These are phyloP conservation scores for Endoconidiophora polonica DNA, from an alignment of 2,329 filamentous ascomycete genomes.

Conservation along the genomic window DNA sequence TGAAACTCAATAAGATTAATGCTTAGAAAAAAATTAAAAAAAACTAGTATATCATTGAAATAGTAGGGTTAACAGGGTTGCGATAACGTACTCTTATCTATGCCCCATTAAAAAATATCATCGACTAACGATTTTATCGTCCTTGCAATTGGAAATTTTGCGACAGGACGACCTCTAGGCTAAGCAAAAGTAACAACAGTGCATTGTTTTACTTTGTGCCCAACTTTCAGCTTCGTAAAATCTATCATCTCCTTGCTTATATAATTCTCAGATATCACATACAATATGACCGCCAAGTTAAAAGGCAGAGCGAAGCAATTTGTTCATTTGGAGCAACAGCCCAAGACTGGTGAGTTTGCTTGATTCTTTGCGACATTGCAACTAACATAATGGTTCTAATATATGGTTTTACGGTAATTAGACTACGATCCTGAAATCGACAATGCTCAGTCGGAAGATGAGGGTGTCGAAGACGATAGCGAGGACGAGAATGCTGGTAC, in stretches of 20 bases:
- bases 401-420: conserved; percentile 20
- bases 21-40: too few relatives aligned
- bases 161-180: conserved; percentile 4
- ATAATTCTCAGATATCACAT: too few relatives aligned
- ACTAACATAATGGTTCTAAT: not conserved
- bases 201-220: too few relatives aligned
- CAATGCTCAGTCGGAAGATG: conserved; percentile 36
- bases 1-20: too few relatives aligned
- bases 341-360: conserved; percentile 8
- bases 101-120: conserved; percentile 13
- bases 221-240: too few relatives aligned
- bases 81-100: conserved; percentile 11
- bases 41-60: too few relatives aligned
- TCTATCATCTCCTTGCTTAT: too few relatives aligned
- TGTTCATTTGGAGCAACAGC: conserved; percentile 10
- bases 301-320: conserved; percentile 11
- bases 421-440: conserved; percentile 70
- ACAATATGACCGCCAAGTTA: conserved; percentile 8
- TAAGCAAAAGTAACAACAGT: not conserved
- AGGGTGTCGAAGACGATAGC: conserved; percentile 32
- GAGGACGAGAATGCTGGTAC: conserved; percentile 45
- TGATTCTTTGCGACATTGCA: not conserved
- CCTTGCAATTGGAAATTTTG: conserved; percentile 7
- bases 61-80: conserved; percentile 11
- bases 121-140: not conserved